Conservation (phyloP, 352 stramenopile species). For the Phytophthora vignae region DNA sequence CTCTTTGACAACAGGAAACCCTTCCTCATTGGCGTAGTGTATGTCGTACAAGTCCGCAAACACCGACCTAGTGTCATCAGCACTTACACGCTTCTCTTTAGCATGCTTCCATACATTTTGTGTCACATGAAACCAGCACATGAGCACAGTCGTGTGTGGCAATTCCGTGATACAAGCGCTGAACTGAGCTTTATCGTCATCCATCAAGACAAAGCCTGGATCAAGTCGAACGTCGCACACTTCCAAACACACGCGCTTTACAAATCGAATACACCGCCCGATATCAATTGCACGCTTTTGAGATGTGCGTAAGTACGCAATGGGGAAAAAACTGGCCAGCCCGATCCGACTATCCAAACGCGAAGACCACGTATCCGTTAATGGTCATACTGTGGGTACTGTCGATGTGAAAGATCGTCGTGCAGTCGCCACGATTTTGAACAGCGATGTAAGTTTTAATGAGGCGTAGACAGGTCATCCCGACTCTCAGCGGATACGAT, state of each 20-base stretch:
- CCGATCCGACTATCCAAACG: slow-evolving; percentile 8
- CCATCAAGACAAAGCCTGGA: slow-evolving; percentile 3
- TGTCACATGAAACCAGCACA: no score
- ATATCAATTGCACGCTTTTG: slow-evolving; percentile 10
- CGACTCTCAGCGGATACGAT: slow-evolving; percentile 2
- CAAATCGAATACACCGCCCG: slow-evolving; percentile 3
- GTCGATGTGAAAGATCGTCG: slow-evolving; percentile 10
- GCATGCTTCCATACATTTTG: no score
- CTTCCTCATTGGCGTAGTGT: background rate
- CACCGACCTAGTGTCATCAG: no score
- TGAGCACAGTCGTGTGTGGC: no score
- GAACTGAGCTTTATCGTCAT: slow-evolving; percentile 10
- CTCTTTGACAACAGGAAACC: background rate
- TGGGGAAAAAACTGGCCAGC: slow-evolving; percentile 1
- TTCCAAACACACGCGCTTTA: slow-evolving; percentile 6
- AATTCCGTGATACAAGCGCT: slow-evolving; percentile 9
- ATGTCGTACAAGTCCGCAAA: slow-evolving; percentile 11
- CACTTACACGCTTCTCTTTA: no score
- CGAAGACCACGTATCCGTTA: slow-evolving; percentile 5
- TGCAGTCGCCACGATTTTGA: background rate
- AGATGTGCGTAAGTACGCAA: background rate
- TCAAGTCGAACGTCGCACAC: background rate
- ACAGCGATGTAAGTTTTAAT: background rate
- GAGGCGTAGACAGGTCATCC: background rate
- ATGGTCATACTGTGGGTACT: slow-evolving; percentile 13